Evolutionary conservation across 2,329 filamentous ascomycete genomes (phyloP).

Genomic region (Westerdykella sp.): DNA sequence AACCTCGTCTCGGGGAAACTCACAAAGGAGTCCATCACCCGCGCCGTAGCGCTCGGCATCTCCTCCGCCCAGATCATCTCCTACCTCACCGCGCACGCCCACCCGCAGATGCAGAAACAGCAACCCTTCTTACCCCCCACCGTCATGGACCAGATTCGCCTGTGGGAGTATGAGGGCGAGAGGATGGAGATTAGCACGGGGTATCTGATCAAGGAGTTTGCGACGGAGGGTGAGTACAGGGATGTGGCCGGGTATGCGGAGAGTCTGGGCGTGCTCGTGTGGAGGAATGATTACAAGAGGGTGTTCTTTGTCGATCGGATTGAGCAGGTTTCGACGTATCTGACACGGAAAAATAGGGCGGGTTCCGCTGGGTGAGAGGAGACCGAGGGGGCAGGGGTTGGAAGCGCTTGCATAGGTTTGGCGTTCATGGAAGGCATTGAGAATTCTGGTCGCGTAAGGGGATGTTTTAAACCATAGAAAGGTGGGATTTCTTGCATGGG

Average conservation of each 20-base stretch:
- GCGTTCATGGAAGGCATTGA: too few species aligned
- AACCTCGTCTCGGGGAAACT: constrained; percentile 91
- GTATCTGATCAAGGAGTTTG: constrained; percentile 87
- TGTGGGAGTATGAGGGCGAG: constrained; percentile 97
- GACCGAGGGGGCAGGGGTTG: too few species aligned
- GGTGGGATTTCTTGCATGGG: too few species aligned
- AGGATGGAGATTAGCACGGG: constrained; percentile 79
- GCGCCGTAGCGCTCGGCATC: constrained; percentile 84
- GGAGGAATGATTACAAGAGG: constrained; percentile 71
- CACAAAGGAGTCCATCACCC: constrained; percentile 79
- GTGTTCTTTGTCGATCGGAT: constrained; percentile 90
- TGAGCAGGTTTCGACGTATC: constrained; percentile 78
- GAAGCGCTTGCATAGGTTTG: too few species aligned
- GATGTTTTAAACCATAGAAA: too few species aligned
- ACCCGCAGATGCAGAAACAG: constrained; percentile 81
- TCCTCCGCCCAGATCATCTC: constrained; percentile 92
- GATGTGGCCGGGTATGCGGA: constrained; percentile 70
- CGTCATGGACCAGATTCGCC: constrained; percentile 91
- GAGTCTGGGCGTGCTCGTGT: constrained; percentile 82
- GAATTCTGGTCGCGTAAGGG: too few species aligned
- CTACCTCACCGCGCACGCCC: constrained; percentile 86
- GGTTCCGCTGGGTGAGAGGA: too few species aligned
- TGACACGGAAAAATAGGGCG: constrained; percentile 48
- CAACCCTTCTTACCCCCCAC: constrained; percentile 83
- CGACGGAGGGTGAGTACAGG: constrained; percentile 61